Percentiles rank a stretch among this genome's conserved stretches.
Conservation (phyloP, 106 monocot species). For the Dioscorea zingiberensis region DNA sequence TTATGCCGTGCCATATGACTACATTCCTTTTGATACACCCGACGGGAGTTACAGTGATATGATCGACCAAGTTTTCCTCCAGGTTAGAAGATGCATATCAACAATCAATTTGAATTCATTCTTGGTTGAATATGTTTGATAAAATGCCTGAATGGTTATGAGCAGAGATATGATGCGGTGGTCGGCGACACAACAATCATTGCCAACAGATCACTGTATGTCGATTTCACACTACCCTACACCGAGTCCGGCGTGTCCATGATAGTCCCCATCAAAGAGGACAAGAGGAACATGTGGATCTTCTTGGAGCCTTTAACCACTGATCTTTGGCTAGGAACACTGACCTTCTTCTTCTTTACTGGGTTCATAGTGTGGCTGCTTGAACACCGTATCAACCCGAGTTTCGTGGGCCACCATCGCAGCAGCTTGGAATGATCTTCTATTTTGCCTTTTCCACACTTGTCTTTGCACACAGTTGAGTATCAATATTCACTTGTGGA, state of each 20-base stretch:
- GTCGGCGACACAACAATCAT: constrained; percentile 33
- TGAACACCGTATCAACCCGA: constrained; percentile 27
- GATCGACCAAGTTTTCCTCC: constrained; percentile 29
- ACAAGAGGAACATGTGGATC: constrained; percentile 11
- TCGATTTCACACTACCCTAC: constrained; percentile 36
- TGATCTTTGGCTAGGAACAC: constrained; percentile 22
- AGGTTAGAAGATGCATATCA: constrained; percentile 19
- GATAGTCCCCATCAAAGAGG: constrained; percentile 13
- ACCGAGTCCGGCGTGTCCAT: constrained; percentile 25
- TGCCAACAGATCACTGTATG: constrained; percentile 9
- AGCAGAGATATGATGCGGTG: constrained; percentile 28
- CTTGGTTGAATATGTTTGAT: background rate
- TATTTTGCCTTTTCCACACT: constrained; percentile 34
- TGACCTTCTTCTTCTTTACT: constrained; percentile 24
- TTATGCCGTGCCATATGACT: constrained; percentile 27
- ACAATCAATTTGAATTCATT: background rate
- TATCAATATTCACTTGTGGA: background rate
- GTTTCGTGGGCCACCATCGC: constrained; percentile 14
- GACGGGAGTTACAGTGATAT: constrained; percentile 18
- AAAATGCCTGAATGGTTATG: background rate
- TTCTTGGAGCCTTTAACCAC: constrained; percentile 26
- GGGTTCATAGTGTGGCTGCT: constrained; percentile 30
- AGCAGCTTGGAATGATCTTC: constrained; percentile 22
- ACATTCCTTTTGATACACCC: constrained; percentile 3
- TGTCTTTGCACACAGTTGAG: constrained; percentile 30